Percentiles rank a stretch among this genome's conserved stretches.
These are phyloP conservation scores for Nakataea oryzae DNA, from an alignment of 2,329 filamentous ascomycete species.

Conservation along the genomic window DNA sequence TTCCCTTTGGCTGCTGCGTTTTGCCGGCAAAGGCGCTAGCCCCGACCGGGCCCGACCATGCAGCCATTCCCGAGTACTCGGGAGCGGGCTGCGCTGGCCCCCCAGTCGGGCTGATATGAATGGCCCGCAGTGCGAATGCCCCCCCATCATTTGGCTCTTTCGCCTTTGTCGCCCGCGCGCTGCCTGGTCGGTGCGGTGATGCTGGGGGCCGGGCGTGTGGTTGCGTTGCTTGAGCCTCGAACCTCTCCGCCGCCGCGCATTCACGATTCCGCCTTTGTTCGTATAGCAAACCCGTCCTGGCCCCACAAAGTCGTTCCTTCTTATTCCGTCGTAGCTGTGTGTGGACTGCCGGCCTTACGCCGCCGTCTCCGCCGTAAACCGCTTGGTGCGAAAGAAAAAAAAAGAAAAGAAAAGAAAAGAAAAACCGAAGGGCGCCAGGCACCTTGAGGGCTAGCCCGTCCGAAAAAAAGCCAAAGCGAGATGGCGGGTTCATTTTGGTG, in stretches of 20 bases:
- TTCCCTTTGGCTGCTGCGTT: neutral
- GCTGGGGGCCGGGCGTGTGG: too few species aligned
- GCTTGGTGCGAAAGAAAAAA: neutral
- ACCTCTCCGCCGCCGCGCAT: too few species aligned
- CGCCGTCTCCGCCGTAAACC: too few species aligned
- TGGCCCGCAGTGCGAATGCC: neutral
- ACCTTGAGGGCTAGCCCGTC: neutral
- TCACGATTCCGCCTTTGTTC: too few species aligned
- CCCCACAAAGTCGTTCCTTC: too few species aligned
- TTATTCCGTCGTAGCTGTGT: neutral
- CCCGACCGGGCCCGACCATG: neutral
- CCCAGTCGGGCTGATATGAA: neutral
- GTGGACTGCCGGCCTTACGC: neutral
- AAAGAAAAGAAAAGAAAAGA: neutral
- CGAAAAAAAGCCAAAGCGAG: neutral
- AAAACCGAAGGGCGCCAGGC: neutral
- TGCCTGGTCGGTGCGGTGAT: too few species aligned
- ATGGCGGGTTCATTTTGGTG: neutral
- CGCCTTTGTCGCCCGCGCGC: too few species aligned
- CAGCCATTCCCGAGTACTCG: neutral
- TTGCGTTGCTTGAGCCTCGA: too few species aligned
- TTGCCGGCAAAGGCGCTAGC: neutral
- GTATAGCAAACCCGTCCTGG: too few species aligned
- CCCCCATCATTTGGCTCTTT: too few species aligned
- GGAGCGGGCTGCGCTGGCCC: neutral